Conservation (phyloP, 1,139 yeast genomes). For the Yamadazyma aaseri region DNA sequence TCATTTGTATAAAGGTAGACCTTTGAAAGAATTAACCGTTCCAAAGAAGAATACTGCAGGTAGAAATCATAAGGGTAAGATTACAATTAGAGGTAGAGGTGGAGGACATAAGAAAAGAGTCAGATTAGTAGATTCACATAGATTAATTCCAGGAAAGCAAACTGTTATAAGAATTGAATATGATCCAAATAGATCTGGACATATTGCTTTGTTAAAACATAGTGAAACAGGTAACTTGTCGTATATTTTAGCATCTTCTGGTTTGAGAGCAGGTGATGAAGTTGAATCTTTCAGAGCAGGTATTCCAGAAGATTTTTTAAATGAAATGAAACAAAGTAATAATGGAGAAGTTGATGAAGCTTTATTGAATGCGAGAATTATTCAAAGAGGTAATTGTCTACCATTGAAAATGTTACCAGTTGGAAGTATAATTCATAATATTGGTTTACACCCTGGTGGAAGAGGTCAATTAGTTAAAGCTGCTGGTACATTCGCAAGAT, state of each 20-base stretch:
- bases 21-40: constrained; percentile 71
- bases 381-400: constrained; percentile 92
- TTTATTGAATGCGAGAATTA: constrained; percentile 78
- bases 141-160: constrained; percentile 69
- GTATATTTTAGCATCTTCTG: constrained; percentile 89
- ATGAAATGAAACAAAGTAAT: constrained; percentile 59
- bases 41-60: constrained; percentile 80
- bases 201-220: constrained; percentile 81
- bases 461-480: constrained; percentile 89
- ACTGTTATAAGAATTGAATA: constrained; percentile 86
- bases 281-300: constrained; percentile 90
- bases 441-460: constrained; percentile 76
- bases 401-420: constrained; percentile 91
- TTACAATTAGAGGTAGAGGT: constrained; percentile 92
- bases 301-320: constrained; percentile 71
- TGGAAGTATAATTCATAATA: constrained; percentile 86
- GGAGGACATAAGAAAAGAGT: constrained; percentile 94
- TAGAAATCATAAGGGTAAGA: constrained; percentile 84
- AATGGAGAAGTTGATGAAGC: constrained; percentile 93
- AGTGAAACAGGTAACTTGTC: constrained; percentile 60
- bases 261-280: constrained; percentile 86
- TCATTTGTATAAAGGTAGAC: constrained; percentile 83
- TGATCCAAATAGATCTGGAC: constrained; percentile 94
- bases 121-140: constrained; percentile 74
- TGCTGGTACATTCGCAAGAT: constrained; percentile 93